A percentile compares a stretch with the other conserved stretches of the same genome.
Conservation (phyloP, 1,284 basidiomycete species). For the Phylloboletellus chloephorus region DNA sequence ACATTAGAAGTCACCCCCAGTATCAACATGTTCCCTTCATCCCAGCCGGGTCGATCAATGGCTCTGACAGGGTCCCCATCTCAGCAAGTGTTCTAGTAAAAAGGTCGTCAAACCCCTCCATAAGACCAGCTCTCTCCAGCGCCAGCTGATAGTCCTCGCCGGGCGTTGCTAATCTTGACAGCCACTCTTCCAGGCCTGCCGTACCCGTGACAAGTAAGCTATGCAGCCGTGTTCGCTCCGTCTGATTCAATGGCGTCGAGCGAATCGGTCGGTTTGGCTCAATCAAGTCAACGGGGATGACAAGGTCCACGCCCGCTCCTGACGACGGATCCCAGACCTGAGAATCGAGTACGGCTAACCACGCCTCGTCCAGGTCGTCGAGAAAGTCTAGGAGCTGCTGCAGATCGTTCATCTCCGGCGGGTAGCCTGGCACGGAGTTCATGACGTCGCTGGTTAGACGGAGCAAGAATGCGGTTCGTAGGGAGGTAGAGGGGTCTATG, state of each 20-base stretch:
- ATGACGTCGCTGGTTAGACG: slow-evolving; percentile 65
- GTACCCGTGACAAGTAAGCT: slow-evolving; percentile 59
- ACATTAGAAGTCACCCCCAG: slow-evolving; percentile 1
- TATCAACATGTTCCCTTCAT: slow-evolving; percentile 25
- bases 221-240: slow-evolving; percentile 59
- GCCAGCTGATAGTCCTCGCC: slow-evolving; percentile 37
- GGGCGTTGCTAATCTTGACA: slow-evolving; percentile 34
- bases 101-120: slow-evolving; percentile 56
- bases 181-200: slow-evolving; percentile 62
- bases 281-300: slow-evolving; percentile 34
- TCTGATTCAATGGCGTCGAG: slow-evolving; percentile 52
- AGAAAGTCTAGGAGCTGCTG: slow-evolving; percentile 55
- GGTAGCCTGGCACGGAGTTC: slow-evolving; percentile 54
- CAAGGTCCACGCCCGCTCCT: slow-evolving; percentile 44
- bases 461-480: slow-evolving; percentile 60
- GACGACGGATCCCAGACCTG: slow-evolving; percentile 58
- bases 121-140: slow-evolving; percentile 47
- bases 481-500: slow-evolving; percentile 56
- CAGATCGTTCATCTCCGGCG: slow-evolving; percentile 39
- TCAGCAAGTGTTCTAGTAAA: slow-evolving; percentile 54
- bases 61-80: slow-evolving; percentile 42
- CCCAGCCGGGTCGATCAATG: slow-evolving; percentile 19
- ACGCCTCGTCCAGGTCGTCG: slow-evolving; percentile 65
- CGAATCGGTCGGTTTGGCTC: slow-evolving; percentile 22
- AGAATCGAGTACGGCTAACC: slow-evolving; percentile 55